A percentile compares a stretch with the other conserved stretches of the same genome.
These are phyloP conservation scores for Phytophthora sp. DNA, from an alignment of 352 stramenopile species.

Conservation along the genomic window DNA sequence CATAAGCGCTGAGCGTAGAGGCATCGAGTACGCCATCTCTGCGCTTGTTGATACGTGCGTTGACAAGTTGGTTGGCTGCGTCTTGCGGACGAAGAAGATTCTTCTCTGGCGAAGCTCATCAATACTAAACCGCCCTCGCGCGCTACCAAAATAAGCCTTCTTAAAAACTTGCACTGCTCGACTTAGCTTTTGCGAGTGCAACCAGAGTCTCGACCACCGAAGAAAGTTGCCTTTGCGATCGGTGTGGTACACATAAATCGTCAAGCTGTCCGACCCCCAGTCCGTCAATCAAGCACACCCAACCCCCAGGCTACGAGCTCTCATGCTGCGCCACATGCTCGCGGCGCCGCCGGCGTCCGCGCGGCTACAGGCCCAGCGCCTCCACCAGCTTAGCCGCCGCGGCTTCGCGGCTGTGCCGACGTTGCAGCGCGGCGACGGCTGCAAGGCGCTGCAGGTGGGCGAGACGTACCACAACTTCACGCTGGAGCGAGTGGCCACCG, in stretches of 20 bases:
- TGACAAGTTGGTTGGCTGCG: too few species aligned
- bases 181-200: too few species aligned
- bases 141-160: too few species aligned
- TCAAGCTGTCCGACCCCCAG: too few species aligned
- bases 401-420: conserved; percentile 3
- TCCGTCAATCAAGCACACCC: background rate
- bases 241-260: too few species aligned
- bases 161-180: too few species aligned
- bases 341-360: conserved; percentile 2
- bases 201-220: too few species aligned
- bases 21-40: conserved; percentile 7
- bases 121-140: too few species aligned
- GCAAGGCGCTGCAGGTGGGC: conserved; percentile 57
- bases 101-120: too few species aligned
- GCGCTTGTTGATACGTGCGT: background rate
- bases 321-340: conserved; percentile 40
- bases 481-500: conserved; percentile 55
- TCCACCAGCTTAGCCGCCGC: background rate
- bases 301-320: background rate
- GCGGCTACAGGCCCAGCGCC: background rate
- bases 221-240: too few species aligned
- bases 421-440: conserved; percentile 57
- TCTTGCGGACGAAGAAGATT: too few species aligned
- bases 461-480: conserved; percentile 83
- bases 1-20: conserved; percentile 1